These are phyloP conservation scores for Penicillium digitatum DNA, from an alignment of 2,329 filamentous ascomycete species.

Conservation along the genomic window DNA sequence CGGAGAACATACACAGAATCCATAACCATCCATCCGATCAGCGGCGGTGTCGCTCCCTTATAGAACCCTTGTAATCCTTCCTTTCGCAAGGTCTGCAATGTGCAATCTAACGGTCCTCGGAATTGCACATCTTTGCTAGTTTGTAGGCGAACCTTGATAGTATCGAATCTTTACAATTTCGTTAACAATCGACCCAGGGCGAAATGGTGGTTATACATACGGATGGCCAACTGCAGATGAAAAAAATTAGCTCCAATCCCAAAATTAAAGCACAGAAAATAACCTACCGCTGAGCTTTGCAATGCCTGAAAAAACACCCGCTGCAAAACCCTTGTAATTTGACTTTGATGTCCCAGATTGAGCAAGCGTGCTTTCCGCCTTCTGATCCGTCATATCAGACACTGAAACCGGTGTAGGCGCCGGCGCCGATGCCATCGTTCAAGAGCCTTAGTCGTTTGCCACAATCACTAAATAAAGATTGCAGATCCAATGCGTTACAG, in stretches of 20 bases:
- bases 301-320: conserved; percentile 91
- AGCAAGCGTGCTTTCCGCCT: conserved; percentile 11
- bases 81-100: conserved; percentile 76
- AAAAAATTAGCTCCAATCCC: neutral
- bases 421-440: conserved; percentile 25
- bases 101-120: conserved; percentile 77
- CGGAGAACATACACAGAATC: conserved; percentile 58
- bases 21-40: conserved; percentile 99
- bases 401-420: conserved; percentile 12
- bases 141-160: conserved; percentile 92
- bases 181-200: neutral
- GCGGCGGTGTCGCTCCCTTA: conserved; percentile 87
- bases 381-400: conserved; percentile 6
- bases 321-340: conserved; percentile 94
- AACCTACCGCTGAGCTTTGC: conserved; percentile 76
- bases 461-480: neutral
- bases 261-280: neutral
- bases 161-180: conserved; percentile 68
- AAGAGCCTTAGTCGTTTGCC: neutral
- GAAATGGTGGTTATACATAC: conserved; percentile 34
- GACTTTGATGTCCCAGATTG: conserved; percentile 24
- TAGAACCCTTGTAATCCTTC: conserved; percentile 85
- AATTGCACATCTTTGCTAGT: conserved; percentile 76
- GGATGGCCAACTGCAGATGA: conserved; percentile 55
- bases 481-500: conserved; percentile 6